Percentiles rank a stretch among this genome's conserved stretches.
Conservation (phyloP, 768 basidiomycete genomes). For the Lactarius sanguifluus region DNA sequence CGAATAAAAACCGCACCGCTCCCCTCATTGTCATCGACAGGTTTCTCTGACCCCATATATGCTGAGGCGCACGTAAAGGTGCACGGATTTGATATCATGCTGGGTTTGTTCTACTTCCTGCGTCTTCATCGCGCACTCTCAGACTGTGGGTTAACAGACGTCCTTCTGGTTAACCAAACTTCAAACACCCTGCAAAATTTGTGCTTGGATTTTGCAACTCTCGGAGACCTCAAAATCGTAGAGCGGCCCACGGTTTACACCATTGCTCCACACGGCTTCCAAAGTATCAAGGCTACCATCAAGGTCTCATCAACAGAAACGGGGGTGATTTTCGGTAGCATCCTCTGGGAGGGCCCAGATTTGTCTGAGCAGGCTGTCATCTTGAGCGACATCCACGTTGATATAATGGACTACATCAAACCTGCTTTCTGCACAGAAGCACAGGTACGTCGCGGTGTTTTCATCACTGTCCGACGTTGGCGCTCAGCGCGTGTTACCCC, state of each 20-base stretch:
- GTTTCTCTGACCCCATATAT: slow-evolving; percentile 98
- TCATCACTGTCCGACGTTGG: not conserved
- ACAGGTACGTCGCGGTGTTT: slow-evolving; percentile 55
- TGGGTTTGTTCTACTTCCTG: slow-evolving; percentile 51
- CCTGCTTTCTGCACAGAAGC: slow-evolving; percentile 94
- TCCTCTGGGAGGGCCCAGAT: slow-evolving; percentile 91
- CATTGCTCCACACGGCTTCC: slow-evolving; percentile 94
- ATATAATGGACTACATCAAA: slow-evolving; percentile 98
- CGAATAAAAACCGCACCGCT: slow-evolving; percentile 3
- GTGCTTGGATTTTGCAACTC: slow-evolving; percentile 94
- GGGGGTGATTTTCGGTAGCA: slow-evolving; percentile 97
- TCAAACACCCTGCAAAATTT: slow-evolving; percentile 93
- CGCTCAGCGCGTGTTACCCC: slow-evolving; percentile 8
- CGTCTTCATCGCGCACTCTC: not conserved
- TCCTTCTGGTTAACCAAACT: slow-evolving; percentile 96
- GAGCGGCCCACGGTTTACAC: slow-evolving; percentile 95
- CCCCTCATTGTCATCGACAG: slow-evolving; percentile 38
- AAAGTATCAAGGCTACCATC: slow-evolving; percentile 97
- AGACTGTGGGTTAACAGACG: slow-evolving; percentile 51
- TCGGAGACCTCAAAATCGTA: slow-evolving; percentile 95
- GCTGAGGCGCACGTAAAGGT: slow-evolving; percentile 98
- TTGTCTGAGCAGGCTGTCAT: slow-evolving; percentile 91
- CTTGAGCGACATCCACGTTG: slow-evolving; percentile 94
- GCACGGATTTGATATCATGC: slow-evolving; percentile 94
- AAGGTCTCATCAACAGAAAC: slow-evolving; percentile 99